Evolutionary conservation across 129 eudicot genomes (phyloP).

Genomic region (Kitagawia praeruptora): DNA sequence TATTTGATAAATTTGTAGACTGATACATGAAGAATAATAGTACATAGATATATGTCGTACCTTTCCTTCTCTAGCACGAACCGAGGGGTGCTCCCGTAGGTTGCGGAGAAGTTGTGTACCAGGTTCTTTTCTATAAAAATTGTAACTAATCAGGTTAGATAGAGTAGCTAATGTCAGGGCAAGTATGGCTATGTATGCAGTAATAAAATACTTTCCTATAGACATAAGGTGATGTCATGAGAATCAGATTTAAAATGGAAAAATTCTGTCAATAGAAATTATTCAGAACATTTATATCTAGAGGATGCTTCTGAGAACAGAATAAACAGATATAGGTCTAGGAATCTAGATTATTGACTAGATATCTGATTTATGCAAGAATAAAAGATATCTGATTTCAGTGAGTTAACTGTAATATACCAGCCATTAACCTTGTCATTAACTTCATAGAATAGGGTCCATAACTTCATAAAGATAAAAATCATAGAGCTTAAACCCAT

Average conservation of each 20-base stretch:
- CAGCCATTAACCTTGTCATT: no score
- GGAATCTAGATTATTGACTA: background rate
- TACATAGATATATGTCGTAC: background rate
- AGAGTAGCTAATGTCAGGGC: background rate
- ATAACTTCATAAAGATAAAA: background rate
- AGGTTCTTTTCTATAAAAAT: background rate
- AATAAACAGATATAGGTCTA: background rate
- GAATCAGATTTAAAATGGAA: no score
- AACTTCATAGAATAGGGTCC: background rate
- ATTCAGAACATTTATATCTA: no score
- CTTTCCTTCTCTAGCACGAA: background rate
- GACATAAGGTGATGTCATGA: background rate
- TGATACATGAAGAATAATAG: background rate
- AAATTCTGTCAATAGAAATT: no score
- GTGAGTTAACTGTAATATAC: no score
- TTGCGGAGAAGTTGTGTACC: background rate
- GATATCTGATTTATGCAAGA: background rate
- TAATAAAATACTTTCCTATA: background rate
- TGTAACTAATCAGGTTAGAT: background rate
- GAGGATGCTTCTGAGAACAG: no score
- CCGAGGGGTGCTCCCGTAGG: conserved; percentile 1
- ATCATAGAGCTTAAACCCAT: conserved; percentile 3
- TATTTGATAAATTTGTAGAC: background rate
- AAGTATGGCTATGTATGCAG: background rate
- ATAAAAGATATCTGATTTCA: no score